Evolutionary conservation across 106 monocot genomes (phyloP), one percentile per base, ranked within the genome.

Genomic region (Ottelia alismoides): DNA sequence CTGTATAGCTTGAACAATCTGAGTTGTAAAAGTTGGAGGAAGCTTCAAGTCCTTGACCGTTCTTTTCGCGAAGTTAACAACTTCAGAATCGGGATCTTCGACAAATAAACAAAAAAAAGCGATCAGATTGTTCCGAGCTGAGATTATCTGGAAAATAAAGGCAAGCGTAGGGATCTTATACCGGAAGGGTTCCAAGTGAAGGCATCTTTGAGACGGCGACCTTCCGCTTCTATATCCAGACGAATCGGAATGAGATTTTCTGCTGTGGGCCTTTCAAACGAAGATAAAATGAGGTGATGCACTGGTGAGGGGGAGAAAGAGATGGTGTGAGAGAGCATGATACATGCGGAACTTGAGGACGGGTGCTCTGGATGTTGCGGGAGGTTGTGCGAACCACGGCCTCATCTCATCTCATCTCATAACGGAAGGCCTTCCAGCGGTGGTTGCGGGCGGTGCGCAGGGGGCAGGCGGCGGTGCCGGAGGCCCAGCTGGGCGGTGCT

Each of bases 171-270:
- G 6, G 40, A 43, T 7, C 6, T 6, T 53, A 3, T 91, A 93
- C 92, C 92, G 56, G 56, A 60, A 50, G 73, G 76, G 70, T 96
- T 96, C 89, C 96, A 96, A 2, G 82, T 82, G 66, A 96, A 96
- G 21, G 88, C 78, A 53, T 96, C 96, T 62, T 77, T 96, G 51
- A 77, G 79, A 1, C 75, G 81, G 30, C 79, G 78, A 2, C 82
- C 82, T 11, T 96, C 96, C 25, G 72, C 45, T 47, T 96, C 89
- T 29, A 96, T 71, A 57, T 96, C 88, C 60, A 96, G 64, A 43
- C 84, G 84, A 30, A 96, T 82, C 18, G 96, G 96, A 50, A 96
- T 67, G 22, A 96, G 68, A 68, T 84, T 96, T 14, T 88, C 84
- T 28, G 75, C 70, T 27, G 96, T 85, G 20, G 89, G 96, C 81